Evolutionary conservation across 768 basidiomycete genomes (phyloP).

Genomic region (Rhodocollybia butyracea): DNA sequence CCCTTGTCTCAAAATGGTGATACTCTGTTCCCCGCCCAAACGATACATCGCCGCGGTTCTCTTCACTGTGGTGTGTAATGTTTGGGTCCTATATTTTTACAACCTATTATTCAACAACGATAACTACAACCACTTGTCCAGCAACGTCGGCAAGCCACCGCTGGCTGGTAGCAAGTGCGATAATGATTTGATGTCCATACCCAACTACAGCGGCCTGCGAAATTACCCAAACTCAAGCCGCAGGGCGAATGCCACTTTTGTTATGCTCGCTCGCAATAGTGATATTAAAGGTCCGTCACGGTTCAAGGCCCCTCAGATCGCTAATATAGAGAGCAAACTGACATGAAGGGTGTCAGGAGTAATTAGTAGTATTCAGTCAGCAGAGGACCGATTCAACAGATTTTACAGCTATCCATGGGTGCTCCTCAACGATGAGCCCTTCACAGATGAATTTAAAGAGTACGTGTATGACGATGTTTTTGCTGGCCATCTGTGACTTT

Average conservation of each 20-base stretch:
- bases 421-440: constrained; percentile 79
- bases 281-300: too few relatives aligned
- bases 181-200: neutral
- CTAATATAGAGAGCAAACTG: too few relatives aligned
- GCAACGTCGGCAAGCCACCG: constrained; percentile 30
- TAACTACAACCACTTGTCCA: constrained; percentile 44
- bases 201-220: neutral
- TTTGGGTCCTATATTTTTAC: neutral
- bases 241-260: constrained; percentile 77
- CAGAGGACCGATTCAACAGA: constrained; percentile 85
- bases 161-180: constrained; percentile 2
- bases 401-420: constrained; percentile 75
- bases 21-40: constrained; percentile 55
- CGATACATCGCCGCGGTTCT: constrained; percentile 52
- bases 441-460: constrained; percentile 70
- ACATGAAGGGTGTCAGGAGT: too few relatives aligned
- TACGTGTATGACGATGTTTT: constrained; percentile 22
- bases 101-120: constrained; percentile 33
- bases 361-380: constrained; percentile 54
- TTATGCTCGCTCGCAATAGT: constrained; percentile 62
- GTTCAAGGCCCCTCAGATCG: too few relatives aligned
- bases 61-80: constrained; percentile 45
- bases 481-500: neutral
- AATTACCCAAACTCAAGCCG: constrained; percentile 1
- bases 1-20: constrained; percentile 1